Conservation (phyloP, 2,329 filamentous ascomycete genomes). For the Penicillium digitatum region DNA sequence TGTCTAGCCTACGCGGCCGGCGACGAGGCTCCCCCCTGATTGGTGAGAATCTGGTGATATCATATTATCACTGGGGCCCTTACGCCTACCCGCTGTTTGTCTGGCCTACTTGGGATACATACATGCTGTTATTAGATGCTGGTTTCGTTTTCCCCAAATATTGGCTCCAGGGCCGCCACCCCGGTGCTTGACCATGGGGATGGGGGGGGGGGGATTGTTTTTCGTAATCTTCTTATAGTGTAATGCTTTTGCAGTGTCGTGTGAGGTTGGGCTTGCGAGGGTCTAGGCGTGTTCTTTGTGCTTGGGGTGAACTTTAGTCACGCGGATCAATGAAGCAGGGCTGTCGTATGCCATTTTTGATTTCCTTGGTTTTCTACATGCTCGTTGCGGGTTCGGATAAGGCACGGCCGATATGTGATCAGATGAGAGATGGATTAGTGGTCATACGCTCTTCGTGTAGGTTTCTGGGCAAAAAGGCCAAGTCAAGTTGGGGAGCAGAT, state of each 20-base stretch:
- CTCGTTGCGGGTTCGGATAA: not conserved
- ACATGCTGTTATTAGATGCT: constrained; percentile 2
- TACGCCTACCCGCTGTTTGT: not conserved
- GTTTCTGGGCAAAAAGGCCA: not conserved
- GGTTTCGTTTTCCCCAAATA: constrained; percentile 4
- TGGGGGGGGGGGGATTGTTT: no score
- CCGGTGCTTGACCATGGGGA: not conserved
- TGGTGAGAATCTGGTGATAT: constrained; percentile 5
- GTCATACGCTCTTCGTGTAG: not conserved
- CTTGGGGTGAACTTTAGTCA: not conserved
- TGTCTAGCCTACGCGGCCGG: not conserved
- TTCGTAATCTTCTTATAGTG: not conserved
- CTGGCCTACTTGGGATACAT: not conserved
- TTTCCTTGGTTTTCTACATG: not conserved
- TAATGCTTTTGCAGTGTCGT: not conserved
- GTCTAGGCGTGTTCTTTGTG: not conserved
- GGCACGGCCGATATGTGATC: not conserved
- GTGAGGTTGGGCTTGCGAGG: not conserved
- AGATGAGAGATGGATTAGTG: not conserved
- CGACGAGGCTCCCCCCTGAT: not conserved
- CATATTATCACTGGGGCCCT: constrained; percentile 10
- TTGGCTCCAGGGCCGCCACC: not conserved
- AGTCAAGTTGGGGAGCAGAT: not conserved
- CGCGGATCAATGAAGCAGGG: not conserved
- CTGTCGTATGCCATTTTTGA: not conserved